These are phyloP conservation scores for Dalbergia oliveri DNA, from an alignment of 306 rosid genomes.

Conservation along the genomic window DNA sequence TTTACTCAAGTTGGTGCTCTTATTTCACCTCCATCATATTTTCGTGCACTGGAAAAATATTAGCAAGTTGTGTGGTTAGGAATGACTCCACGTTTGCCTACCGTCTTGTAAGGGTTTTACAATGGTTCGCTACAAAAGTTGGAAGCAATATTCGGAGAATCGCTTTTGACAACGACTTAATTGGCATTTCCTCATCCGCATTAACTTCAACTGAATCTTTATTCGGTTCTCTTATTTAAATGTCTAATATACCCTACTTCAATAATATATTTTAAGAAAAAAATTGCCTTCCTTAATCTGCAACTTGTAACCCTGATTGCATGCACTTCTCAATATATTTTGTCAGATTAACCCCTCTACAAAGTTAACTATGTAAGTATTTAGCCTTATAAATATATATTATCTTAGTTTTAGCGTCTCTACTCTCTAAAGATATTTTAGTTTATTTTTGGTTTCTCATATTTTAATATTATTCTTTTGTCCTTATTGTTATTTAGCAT, in stretches of 20 bases:
- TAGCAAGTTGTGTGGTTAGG: conserved; percentile 47
- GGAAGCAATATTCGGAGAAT: conserved; percentile 57
- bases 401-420: no score
- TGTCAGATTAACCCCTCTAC: no score
- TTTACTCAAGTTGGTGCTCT: neutral
- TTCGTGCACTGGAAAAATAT: neutral
- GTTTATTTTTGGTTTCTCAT: no score
- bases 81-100: conserved; percentile 49
- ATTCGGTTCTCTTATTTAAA: conserved; percentile 17
- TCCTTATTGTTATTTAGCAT: no score
- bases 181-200: conserved; percentile 48
- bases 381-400: no score
- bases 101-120: neutral
- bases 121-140: conserved; percentile 50
- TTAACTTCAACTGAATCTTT: conserved; percentile 15
- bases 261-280: neutral
- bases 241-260: neutral
- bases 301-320: neutral
- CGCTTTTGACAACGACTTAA: conserved; percentile 52
- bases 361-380: no score
- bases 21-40: conserved; percentile 5
- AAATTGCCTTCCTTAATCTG: neutral
- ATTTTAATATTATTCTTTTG: no score
- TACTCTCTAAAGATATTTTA: no score
- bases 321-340: neutral